A percentile compares a stretch with the other conserved stretches of the same genome.
Evolutionary conservation across 345 rosid genomes (phyloP).

Genomic region (Eucalyptus cloeziana): DNA sequence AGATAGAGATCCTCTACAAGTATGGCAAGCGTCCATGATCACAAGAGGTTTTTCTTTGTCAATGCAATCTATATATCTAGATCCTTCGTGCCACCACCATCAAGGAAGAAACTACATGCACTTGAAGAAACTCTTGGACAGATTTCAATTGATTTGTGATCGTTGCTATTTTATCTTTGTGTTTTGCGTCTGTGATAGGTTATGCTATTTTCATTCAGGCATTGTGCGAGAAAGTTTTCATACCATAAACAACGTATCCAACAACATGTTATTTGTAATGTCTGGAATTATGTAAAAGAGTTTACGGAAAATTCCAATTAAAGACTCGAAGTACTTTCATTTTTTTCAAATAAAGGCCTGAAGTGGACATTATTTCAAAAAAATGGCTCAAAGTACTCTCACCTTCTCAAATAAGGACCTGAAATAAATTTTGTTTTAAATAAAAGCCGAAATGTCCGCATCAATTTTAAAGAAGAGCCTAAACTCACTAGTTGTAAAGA

Average conservation of each 20-base stretch:
- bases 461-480: too few species aligned
- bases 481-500: rapidly evolving
- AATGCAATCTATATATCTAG: too few species aligned
- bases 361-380: rapidly evolving
- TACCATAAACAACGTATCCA: background rate
- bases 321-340: rapidly evolving
- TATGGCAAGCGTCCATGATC: rapidly evolving
- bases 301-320: too few species aligned
- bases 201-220: rapidly evolving
- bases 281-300: rapidly evolving
- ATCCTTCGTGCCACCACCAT: background rate
- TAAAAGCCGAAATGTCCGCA: rapidly evolving
- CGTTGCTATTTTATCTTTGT: background rate
- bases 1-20: background rate
- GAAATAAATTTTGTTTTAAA: rapidly evolving
- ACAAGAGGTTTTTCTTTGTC: background rate
- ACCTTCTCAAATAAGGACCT: rapidly evolving
- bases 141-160: background rate
- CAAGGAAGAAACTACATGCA: background rate
- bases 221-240: background rate
- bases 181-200: rapidly evolving
- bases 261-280: background rate
- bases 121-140: background rate
- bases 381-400: rapidly evolving
- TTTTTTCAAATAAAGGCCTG: rapidly evolving